These are phyloP conservation scores for Metarhizium rileyi DNA, from an alignment of 2,329 filamentous ascomycete genomes.

Conservation along the genomic window DNA sequence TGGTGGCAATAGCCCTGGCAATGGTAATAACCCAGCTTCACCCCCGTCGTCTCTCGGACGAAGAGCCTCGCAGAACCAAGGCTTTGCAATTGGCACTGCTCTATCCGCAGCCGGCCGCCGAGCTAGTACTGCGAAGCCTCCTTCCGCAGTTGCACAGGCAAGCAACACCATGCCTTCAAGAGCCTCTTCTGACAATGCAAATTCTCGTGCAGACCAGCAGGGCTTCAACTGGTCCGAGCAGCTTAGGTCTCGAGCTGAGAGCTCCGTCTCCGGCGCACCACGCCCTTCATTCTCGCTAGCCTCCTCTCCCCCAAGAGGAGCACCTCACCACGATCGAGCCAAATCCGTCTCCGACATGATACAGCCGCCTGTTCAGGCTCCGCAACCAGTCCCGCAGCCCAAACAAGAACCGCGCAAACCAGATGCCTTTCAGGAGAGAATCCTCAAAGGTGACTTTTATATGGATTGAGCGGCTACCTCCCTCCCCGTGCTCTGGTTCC, in stretches of 20 bases:
- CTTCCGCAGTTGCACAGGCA: slow-evolving; percentile 39
- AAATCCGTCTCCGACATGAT: slow-evolving; percentile 61
- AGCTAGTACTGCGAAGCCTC: slow-evolving; percentile 22
- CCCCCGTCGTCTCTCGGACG: slow-evolving; percentile 27
- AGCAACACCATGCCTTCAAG: slow-evolving; percentile 45
- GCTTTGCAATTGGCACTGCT: slow-evolving; percentile 22
- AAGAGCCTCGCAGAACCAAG: slow-evolving; percentile 19
- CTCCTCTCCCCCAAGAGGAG: slow-evolving; percentile 27
- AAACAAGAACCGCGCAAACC: slow-evolving; percentile 56
- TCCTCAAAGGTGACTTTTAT: slow-evolving; percentile 94
- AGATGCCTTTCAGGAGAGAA: slow-evolving; percentile 92
- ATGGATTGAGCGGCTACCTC: slow-evolving; percentile 58
- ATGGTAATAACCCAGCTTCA: slow-evolving; percentile 47
- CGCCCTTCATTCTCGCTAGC: slow-evolving; percentile 51
- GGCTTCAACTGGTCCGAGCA: slow-evolving; percentile 97
- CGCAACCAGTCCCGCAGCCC: slow-evolving; percentile 34
- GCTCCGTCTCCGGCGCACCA: slow-evolving; percentile 48
- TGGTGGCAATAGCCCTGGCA: slow-evolving; percentile 47
- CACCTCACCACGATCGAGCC: slow-evolving; percentile 49
- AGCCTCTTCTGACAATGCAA: slow-evolving; percentile 56
- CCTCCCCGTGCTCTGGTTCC: background rate
- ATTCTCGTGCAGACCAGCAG: slow-evolving; percentile 61
- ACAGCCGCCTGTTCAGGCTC: slow-evolving; percentile 42
- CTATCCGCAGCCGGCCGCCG: slow-evolving; percentile 26
- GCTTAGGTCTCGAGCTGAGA: slow-evolving; percentile 83